A percentile compares a stretch with the other conserved stretches of the same genome.
Conservation (phyloP, 768 basidiomycete species). For the Dacryopinax spathularia region DNA sequence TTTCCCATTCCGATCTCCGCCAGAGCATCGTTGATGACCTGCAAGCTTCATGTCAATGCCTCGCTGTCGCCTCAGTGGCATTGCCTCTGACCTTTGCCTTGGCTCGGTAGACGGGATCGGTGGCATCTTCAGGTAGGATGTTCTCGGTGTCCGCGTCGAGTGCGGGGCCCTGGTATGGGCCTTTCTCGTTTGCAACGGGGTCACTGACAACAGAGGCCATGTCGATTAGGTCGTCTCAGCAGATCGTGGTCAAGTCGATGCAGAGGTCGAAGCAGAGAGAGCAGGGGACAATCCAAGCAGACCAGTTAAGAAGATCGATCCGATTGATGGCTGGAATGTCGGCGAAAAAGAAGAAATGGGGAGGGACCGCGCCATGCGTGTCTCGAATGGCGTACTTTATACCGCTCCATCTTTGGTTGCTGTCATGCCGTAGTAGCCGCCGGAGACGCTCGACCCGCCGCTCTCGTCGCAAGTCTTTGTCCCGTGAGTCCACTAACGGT, state of each 20-base stretch:
- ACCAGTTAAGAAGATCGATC: background rate
- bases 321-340: background rate
- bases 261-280: background rate
- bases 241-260: background rate
- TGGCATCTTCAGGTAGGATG: conserved; percentile 16
- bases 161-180: background rate
- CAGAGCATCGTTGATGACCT: conserved; percentile 43
- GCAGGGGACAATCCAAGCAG: background rate
- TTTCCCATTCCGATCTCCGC: conserved; percentile 60
- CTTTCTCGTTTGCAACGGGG: background rate
- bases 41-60: background rate
- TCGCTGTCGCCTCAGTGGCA: background rate
- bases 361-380: background rate
- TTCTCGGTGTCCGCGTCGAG: conserved; percentile 25
- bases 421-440: no score
- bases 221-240: background rate
- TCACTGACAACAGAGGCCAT: background rate
- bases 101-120: conserved; percentile 46
- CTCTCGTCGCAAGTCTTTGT: no score
- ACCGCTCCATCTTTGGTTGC: background rate
- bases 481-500: no score
- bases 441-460: no score
- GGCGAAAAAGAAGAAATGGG: background rate
- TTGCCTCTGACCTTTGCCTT: conserved; percentile 27
- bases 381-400: background rate